These are phyloP conservation scores for Fistulifera solaris DNA, from an alignment of 108 stramenopile species.

Conservation along the genomic window DNA sequence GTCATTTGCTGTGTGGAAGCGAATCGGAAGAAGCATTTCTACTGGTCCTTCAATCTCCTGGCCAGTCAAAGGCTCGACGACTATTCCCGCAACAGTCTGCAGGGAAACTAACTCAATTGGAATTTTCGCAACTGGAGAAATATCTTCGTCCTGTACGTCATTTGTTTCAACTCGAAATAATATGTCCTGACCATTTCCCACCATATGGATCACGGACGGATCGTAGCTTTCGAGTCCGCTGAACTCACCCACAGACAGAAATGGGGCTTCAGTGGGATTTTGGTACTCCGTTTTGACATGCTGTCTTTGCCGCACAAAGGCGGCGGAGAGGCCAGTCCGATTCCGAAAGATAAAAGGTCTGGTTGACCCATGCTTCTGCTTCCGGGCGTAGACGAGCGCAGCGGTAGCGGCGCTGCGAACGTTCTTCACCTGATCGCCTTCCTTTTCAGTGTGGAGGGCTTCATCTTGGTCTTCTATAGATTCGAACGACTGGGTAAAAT, in stretches of 20 bases:
- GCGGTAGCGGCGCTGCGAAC: slow-evolving; percentile 34
- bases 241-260: slow-evolving; percentile 22
- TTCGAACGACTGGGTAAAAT: neutral
- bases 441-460: neutral
- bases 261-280: neutral
- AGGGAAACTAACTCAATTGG: slow-evolving; percentile 38
- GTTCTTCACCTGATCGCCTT: neutral
- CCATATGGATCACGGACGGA: slow-evolving; percentile 7
- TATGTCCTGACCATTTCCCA: slow-evolving; percentile 40
- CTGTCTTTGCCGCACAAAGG: slow-evolving; percentile 28
- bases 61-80: slow-evolving; percentile 28
- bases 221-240: slow-evolving; percentile 21
- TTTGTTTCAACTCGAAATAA: slow-evolving; percentile 52
- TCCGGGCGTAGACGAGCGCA: slow-evolving; percentile 42
- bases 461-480: neutral
- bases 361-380: slow-evolving; percentile 34
- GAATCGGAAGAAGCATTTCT: slow-evolving; percentile 16
- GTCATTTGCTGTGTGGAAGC: neutral
- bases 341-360: slow-evolving; percentile 64
- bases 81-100: slow-evolving; percentile 30
- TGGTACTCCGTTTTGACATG: neutral
- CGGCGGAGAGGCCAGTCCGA: slow-evolving; percentile 43
- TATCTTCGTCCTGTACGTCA: slow-evolving; percentile 12
- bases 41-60: slow-evolving; percentile 49
- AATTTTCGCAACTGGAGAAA: slow-evolving; percentile 43